These are phyloP conservation scores for Boeremia exigua DNA, from an alignment of 2,329 filamentous ascomycete genomes.

Conservation along the genomic window DNA sequence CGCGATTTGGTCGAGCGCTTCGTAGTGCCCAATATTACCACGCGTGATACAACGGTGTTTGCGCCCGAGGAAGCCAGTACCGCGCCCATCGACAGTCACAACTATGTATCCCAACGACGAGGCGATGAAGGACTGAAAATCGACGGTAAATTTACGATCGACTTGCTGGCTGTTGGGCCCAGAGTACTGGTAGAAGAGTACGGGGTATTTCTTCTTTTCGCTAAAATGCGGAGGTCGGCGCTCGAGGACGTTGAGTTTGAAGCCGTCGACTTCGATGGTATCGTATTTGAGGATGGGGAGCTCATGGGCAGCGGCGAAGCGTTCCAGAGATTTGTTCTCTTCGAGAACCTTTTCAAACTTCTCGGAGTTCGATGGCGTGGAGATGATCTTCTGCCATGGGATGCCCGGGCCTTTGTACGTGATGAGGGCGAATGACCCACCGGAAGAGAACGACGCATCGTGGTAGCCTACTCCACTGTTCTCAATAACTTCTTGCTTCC, in stretches of 20 bases:
- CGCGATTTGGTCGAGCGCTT: slow-evolving; percentile 89
- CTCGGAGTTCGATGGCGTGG: slow-evolving; percentile 72
- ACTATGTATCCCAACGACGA: slow-evolving; percentile 88
- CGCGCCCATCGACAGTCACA: slow-evolving; percentile 90
- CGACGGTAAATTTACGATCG: slow-evolving; percentile 77
- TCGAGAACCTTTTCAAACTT: slow-evolving; percentile 76
- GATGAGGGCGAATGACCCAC: slow-evolving; percentile 82
- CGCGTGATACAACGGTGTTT: slow-evolving; percentile 81
- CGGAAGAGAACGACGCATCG: slow-evolving; percentile 79
- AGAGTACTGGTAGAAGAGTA: slow-evolving; percentile 93
- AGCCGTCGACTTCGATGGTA: slow-evolving; percentile 82
- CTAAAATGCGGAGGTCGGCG: slow-evolving; percentile 89
- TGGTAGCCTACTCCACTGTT: slow-evolving; percentile 78
- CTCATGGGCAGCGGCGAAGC: slow-evolving; percentile 75
- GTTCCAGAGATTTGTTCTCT: slow-evolving; percentile 73
- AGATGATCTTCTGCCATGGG: slow-evolving; percentile 90
- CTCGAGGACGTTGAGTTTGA: slow-evolving; percentile 76
- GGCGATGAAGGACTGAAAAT: slow-evolving; percentile 91
- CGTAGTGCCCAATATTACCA: slow-evolving; percentile 81
- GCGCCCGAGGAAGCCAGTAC: slow-evolving; percentile 89
- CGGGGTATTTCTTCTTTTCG: slow-evolving; percentile 82
- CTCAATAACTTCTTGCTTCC: slow-evolving; percentile 76
- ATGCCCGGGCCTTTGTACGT: slow-evolving; percentile 83
- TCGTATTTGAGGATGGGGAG: slow-evolving; percentile 83
- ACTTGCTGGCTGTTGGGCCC: slow-evolving; percentile 94